Conservation (phyloP, 139 green algal species). For the Mesostigma viride region DNA sequence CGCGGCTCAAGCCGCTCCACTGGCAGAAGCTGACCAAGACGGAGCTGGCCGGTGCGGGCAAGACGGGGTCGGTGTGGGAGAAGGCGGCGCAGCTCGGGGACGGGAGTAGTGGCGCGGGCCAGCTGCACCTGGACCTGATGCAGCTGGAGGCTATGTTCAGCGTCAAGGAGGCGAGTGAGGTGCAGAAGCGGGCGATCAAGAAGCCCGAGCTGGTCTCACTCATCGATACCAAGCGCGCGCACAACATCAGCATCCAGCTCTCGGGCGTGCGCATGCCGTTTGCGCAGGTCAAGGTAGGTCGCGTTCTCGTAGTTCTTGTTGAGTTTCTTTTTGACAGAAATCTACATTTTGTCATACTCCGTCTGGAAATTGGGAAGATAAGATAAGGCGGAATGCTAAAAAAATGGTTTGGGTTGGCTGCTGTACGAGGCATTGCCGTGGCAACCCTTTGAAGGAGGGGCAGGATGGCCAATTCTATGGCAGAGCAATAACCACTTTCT, state of each 20-base stretch:
- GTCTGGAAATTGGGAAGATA: no score
- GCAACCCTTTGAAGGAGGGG: no score
- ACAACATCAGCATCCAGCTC: conserved; percentile 77
- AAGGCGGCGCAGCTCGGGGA: conserved; percentile 4
- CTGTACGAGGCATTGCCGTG: no score
- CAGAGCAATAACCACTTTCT: no score
- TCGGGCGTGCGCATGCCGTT: conserved; percentile 52
- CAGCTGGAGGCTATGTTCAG: conserved; percentile 46
- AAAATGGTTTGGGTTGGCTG: no score
- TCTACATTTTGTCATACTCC: conserved; percentile 24
- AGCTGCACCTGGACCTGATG: conserved; percentile 35
- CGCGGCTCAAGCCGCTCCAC: conserved; percentile 66
- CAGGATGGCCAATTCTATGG: no score
- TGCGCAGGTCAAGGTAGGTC: conserved; percentile 37
- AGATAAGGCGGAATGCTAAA: no score
- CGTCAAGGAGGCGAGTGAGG: conserved; percentile 9
- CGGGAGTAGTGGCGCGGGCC: conserved; percentile 10
- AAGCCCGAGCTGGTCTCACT: conserved; percentile 40
- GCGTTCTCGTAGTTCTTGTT: no score
- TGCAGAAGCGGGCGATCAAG: conserved; percentile 26
- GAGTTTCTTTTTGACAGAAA: no score
- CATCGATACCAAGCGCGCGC: conserved; percentile 60
- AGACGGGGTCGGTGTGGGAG: conserved; percentile 48
- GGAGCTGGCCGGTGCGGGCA: background rate
- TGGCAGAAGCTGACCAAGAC: conserved; percentile 62